Percentiles rank a stretch among this genome's conserved stretches.
These are phyloP conservation scores for Cylindrotheca fusiformis DNA, from an alignment of 108 stramenopile genomes.

Conservation along the genomic window DNA sequence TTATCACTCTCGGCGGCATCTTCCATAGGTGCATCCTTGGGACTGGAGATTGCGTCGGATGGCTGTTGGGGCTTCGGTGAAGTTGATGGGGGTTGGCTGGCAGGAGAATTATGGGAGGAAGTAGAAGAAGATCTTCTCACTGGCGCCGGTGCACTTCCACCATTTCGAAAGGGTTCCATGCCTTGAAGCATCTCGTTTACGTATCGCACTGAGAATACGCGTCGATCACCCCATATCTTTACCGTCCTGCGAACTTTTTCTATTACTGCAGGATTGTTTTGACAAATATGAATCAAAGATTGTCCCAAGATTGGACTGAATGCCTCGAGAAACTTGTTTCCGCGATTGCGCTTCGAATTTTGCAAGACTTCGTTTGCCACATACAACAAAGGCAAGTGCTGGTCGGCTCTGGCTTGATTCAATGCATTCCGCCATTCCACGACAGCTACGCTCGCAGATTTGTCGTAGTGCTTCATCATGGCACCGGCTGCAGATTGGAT, in stretches of 20 bases:
- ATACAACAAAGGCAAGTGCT: slow-evolving; percentile 74
- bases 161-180: slow-evolving; percentile 60
- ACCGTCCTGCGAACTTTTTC: slow-evolving; percentile 79
- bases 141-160: neutral
- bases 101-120: too few relatives aligned
- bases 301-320: slow-evolving; percentile 72
- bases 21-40: slow-evolving; percentile 1
- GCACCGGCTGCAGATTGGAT: slow-evolving; percentile 65
- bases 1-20: slow-evolving; percentile 21
- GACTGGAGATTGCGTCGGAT: neutral
- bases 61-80: neutral
- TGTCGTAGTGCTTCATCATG: slow-evolving; percentile 86
- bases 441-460: slow-evolving; percentile 59
- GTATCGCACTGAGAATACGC: slow-evolving; percentile 70
- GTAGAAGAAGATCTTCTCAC: too few relatives aligned
- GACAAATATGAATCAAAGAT: slow-evolving; percentile 57
- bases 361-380: slow-evolving; percentile 88
- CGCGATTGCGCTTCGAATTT: slow-evolving; percentile 82
- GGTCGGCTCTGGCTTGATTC: slow-evolving; percentile 43
- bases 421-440: slow-evolving; percentile 78
- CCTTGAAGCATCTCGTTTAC: slow-evolving; percentile 71
- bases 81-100: neutral
- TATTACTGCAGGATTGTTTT: slow-evolving; percentile 33
- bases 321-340: slow-evolving; percentile 80
- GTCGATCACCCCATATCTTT: slow-evolving; percentile 87